Base-by-base conservation (phyloP, 129 eudicot genomes). In the Heracleum sosnowskyi region DNA sequence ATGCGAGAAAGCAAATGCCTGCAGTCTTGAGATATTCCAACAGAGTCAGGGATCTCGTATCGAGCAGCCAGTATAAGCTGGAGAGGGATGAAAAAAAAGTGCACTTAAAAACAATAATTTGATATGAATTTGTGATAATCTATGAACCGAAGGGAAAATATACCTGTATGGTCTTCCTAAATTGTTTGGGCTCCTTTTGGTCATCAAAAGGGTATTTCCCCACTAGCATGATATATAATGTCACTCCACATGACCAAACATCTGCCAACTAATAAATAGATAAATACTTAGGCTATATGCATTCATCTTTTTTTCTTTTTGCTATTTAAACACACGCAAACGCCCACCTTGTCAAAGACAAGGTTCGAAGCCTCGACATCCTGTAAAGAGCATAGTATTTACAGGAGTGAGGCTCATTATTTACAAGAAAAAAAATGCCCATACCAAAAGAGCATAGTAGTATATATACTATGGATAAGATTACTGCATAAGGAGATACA, bases 211-310 rank as follows among this genome's bases (percentile, higher is more conserved):
- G 98, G 76, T 94, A 94, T 64, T 93, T 93, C 73, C 97, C 98
- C 62, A 94, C 97, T 39, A 94, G 96, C 98, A 94, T 91, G 35
- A 91, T 90, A 82, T 94, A 94, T n/a, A 94, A 93, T 46, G 98
- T 94, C 82, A 91, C 98, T 63, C 98, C 98, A 85, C 97, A 93
- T 29, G 98, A 93, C 98, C 98, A 93, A 22, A 93, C 98, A 88
- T 93, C 98, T 78, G 96, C 98, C n/a, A n/a, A n/a, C n/a, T n/a
- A n/a, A n/a, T n/a, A n/a, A n/a, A n/a, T n/a, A n/a, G n/a, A n/a
- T n/a, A n/a, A n/a, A n/a, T n/a, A n/a, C 42, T 39, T 39, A 39
- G 7, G 9, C 42, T 5, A 39, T 39, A 39, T 39, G 42, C 42
- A 39, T 7, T 39, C 42, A 39, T 39, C 42, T 39, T 39, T 39